A percentile compares a stretch with the other conserved stretches of the same genome.
phyloP scores from a whole-genome alignment of 176 grass and related monocot genomes.

The Bothriochloa decipiens region DNA sequence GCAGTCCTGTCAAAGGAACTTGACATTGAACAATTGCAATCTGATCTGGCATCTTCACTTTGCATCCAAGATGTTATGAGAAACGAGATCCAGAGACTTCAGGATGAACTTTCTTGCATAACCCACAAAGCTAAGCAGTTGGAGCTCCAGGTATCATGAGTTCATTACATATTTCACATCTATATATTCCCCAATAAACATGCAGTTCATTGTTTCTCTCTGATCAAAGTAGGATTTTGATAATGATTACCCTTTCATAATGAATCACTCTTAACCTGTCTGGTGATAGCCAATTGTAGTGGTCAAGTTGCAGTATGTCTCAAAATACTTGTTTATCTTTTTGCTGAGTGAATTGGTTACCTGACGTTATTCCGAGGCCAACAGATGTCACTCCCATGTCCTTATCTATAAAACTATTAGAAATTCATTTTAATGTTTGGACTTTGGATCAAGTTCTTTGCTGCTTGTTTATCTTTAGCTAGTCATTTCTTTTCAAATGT shows the following conservation, averaged over 20 bases:
- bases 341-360: background rate
- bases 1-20: slow-evolving; percentile 74
- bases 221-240: slow-evolving; percentile 11
- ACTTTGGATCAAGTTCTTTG: background rate
- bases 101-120: slow-evolving; percentile 79
- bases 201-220: background rate
- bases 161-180: slow-evolving; percentile 10
- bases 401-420: background rate
- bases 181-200: background rate
- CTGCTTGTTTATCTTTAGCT: background rate
- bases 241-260: background rate
- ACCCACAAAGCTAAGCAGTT: slow-evolving; percentile 81
- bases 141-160: slow-evolving; percentile 68
- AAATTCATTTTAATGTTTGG: background rate
- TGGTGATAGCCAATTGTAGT: background rate
- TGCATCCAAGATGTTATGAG: slow-evolving; percentile 64
- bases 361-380: background rate
- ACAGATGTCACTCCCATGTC: background rate
- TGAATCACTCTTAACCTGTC: slow-evolving; percentile 3
- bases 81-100: slow-evolving; percentile 77
- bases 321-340: background rate
- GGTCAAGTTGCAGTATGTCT: background rate
- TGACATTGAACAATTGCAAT: slow-evolving; percentile 69
- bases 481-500: slow-evolving; percentile 4
- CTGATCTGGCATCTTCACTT: slow-evolving; percentile 73